These are phyloP conservation scores for Penicillium italicum DNA, from an alignment of 2,329 filamentous ascomycete genomes.

Conservation along the genomic window DNA sequence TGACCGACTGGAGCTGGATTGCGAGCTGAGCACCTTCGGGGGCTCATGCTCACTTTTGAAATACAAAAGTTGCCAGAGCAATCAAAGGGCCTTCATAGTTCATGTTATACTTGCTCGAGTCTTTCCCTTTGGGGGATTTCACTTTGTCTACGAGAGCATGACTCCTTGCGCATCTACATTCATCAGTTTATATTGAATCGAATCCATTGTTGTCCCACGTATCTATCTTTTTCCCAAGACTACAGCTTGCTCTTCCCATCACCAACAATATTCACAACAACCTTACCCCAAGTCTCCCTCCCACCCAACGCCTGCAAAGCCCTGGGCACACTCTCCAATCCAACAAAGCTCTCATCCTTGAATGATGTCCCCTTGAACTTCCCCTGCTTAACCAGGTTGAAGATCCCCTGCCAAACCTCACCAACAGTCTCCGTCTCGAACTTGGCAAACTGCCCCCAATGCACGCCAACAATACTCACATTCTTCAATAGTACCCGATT, in stretches of 20 bases:
- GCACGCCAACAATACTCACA: conserved; percentile 80
- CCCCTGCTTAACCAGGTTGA: conserved; percentile 69
- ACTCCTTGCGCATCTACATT: conserved; percentile 46
- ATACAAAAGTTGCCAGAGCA: conserved; percentile 37
- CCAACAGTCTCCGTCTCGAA: conserved; percentile 68
- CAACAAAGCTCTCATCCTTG: conserved; percentile 75
- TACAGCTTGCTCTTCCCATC: conserved; percentile 49
- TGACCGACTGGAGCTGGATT: conserved; percentile 42
- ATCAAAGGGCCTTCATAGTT: conserved; percentile 48
- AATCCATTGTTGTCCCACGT: neutral
- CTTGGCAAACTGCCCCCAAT: conserved; percentile 82
- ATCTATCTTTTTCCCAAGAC: neutral
- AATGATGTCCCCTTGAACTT: conserved; percentile 82
- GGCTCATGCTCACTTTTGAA: conserved; percentile 6
- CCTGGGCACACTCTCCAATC: conserved; percentile 71
- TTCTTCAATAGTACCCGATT: conserved; percentile 94
- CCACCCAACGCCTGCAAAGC: conserved; percentile 74
- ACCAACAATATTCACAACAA: conserved; percentile 80
- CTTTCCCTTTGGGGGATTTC: conserved; percentile 12
- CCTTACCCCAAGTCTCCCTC: conserved; percentile 91
- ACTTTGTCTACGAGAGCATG: conserved; percentile 41
- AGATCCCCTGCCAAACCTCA: conserved; percentile 77
- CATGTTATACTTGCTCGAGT: conserved; percentile 38
- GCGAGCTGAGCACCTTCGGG: conserved; percentile 20
- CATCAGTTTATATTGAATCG: conserved; percentile 5